Evolutionary conservation across 345 rosid species (phyloP).

Genomic region (Eucalyptus paniculata): DNA sequence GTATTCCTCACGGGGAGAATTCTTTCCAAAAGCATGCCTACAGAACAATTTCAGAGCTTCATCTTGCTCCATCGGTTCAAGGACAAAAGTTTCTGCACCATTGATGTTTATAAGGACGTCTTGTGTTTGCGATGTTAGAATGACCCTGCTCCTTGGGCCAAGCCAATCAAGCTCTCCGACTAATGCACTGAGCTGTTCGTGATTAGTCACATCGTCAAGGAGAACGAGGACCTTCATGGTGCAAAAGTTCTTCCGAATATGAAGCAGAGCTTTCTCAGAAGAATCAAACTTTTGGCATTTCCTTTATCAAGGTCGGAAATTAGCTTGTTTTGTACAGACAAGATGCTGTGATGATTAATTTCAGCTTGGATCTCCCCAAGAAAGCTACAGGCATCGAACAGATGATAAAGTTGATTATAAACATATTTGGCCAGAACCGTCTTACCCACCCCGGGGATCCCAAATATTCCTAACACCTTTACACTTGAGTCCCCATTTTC

Average conservation of each 20-base stretch:
- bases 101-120: fast-evolving
- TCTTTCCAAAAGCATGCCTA: not conserved
- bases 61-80: fast-evolving
- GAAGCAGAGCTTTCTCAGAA: fast-evolving
- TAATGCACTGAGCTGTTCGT: not conserved
- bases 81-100: fast-evolving
- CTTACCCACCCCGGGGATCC: no score
- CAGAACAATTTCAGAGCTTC: not conserved
- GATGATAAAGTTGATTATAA: no score
- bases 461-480: fast-evolving
- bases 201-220: not conserved
- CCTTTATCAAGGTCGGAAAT: fast-evolving
- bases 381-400: no score
- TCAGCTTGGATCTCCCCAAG: no score
- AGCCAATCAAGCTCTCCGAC: not conserved
- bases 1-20: fast-evolving
- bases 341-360: fast-evolving
- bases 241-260: fast-evolving
- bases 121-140: fast-evolving
- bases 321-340: fast-evolving
- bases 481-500: no score
- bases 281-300: fast-evolving
- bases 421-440: no score
- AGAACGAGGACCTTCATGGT: fast-evolving
- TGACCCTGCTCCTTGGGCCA: fast-evolving